These are phyloP conservation scores for Cytospora piceicola DNA, from an alignment of 2,329 filamentous ascomycete genomes.

Conservation along the genomic window DNA sequence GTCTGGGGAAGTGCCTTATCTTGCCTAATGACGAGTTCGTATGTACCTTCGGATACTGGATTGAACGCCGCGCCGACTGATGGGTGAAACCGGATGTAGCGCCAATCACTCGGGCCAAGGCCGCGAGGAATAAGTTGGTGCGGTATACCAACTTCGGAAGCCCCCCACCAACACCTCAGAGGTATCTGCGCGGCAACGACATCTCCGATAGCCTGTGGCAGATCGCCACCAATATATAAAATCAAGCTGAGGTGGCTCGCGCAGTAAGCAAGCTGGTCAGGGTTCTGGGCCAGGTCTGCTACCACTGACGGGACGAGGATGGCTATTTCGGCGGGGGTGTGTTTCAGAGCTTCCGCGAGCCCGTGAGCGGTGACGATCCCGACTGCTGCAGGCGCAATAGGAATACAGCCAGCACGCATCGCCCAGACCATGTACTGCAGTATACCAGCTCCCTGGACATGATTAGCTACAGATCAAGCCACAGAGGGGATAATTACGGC, in stretches of 20 bases:
- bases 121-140: conserved; percentile 18
- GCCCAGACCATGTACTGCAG: conserved; percentile 35
- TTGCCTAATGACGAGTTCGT: conserved; percentile 17
- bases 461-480: not conserved
- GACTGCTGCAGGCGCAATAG: conserved; percentile 34
- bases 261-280: conserved; percentile 6
- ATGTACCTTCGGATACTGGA: not conserved
- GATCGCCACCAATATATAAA: conserved; percentile 17
- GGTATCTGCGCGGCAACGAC: conserved; percentile 8
- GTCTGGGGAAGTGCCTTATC: conserved; percentile 1
- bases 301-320: conserved; percentile 42
- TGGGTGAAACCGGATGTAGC: conserved; percentile 21
- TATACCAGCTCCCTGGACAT: conserved; percentile 35
- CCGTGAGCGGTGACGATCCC: conserved; percentile 37
- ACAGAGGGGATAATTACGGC: too few species aligned
- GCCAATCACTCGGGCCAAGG: conserved; percentile 18
- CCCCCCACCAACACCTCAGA: conserved; percentile 23
- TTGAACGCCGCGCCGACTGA: conserved; percentile 18
- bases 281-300: conserved; percentile 36
- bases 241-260: conserved; percentile 11
- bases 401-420: conserved; percentile 35
- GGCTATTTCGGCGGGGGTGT: conserved; percentile 39
- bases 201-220: conserved; percentile 21
- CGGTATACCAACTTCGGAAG: conserved; percentile 22
- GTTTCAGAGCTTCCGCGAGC: conserved; percentile 37